phyloP scores from a whole-genome alignment of 768 basidiomycete genomes.

The Chiua virens region DNA sequence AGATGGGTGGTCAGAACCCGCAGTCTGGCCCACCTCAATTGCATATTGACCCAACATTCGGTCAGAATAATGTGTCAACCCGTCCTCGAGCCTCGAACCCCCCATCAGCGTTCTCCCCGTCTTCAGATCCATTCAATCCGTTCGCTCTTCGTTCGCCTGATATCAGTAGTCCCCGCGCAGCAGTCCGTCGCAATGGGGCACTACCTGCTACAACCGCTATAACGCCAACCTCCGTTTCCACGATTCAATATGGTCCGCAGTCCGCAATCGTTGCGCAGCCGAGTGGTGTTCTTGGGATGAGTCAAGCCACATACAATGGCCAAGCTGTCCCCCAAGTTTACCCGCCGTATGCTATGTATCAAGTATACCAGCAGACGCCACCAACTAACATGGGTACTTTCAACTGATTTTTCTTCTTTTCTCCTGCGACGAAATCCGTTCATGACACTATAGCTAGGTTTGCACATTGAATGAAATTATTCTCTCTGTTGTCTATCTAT shows the following conservation, averaged over 20 bases:
- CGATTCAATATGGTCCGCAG: constrained; percentile 56
- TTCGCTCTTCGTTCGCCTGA: constrained; percentile 54
- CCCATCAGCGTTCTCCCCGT: constrained; percentile 49
- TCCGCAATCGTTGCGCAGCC: constrained; percentile 61
- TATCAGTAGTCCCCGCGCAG: constrained; percentile 48
- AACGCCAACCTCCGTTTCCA: constrained; percentile 27
- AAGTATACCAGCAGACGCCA: constrained; percentile 76
- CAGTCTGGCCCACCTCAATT: constrained; percentile 76
- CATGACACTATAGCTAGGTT: constrained; percentile 41
- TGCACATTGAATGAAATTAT: constrained; percentile 33
- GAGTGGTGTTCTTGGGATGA: constrained; percentile 60
- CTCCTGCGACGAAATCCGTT: constrained; percentile 31
- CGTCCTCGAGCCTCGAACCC: constrained; percentile 47
- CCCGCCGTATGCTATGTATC: constrained; percentile 77
- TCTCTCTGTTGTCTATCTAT: constrained; percentile 35
- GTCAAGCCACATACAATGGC: constrained; percentile 61
- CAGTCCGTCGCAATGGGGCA: constrained; percentile 45
- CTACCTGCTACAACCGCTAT: constrained; percentile 34
- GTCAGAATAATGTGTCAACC: constrained; percentile 40
- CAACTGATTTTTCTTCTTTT: constrained; percentile 43
- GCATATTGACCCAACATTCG: constrained; percentile 67
- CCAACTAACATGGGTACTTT: constrained; percentile 75
- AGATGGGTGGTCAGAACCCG: constrained; percentile 87
- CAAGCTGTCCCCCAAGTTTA: constrained; percentile 67
- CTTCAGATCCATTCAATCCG: constrained; percentile 57